Percentiles rank a stretch among this genome's conserved stretches.
Evolutionary conservation across 176 grass and related monocot species (phyloP).

Genomic region (Phyllostachys edulis): DNA sequence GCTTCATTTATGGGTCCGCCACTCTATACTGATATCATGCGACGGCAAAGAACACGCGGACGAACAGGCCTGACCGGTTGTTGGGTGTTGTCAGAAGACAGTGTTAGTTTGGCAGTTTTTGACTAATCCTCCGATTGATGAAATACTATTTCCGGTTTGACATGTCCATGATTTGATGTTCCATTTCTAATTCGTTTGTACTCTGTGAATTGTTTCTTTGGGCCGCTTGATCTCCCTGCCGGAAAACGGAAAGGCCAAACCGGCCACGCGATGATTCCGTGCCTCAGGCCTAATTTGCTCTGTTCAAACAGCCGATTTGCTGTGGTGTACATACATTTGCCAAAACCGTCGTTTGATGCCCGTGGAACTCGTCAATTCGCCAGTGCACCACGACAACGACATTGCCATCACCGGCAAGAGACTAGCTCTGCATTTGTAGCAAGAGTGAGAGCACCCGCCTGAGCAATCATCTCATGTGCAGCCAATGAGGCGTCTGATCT

Average conservation of each 20-base stretch:
- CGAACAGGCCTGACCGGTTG: not conserved
- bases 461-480: not conserved
- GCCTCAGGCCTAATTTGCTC: not conserved
- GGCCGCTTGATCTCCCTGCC: not conserved
- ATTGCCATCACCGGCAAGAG: not conserved
- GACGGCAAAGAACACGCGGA: not conserved
- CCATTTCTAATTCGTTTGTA: not conserved
- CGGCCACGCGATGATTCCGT: not conserved
- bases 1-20: no score
- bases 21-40: not conserved
- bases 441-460: not conserved
- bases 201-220: not conserved
- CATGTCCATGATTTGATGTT: not conserved
- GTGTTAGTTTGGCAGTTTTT: conserved; percentile 39
- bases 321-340: not conserved
- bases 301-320: not conserved
- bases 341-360: not conserved
- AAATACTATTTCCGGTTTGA: not conserved
- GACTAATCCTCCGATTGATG: not conserved
- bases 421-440: not conserved
- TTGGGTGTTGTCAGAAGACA: not conserved
- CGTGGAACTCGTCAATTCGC: not conserved
- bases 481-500: not conserved
- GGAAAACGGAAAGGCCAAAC: not conserved
- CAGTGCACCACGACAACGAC: not conserved